Evolutionary conservation across 768 basidiomycete genomes (phyloP).

Genomic region (Roridomyces roridus): DNA sequence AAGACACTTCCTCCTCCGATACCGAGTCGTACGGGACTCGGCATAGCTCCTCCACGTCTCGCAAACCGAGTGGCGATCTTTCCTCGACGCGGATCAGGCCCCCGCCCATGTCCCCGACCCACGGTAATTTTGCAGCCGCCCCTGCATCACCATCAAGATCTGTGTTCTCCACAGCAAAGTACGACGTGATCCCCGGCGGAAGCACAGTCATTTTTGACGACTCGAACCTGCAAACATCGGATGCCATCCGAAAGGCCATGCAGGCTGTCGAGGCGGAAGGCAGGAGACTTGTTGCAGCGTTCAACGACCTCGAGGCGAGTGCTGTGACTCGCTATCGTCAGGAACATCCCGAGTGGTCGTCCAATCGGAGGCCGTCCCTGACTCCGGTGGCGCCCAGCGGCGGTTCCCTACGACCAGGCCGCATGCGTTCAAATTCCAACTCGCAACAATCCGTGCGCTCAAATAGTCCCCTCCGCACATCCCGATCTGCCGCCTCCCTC

Average conservation of each 20-base stretch:
- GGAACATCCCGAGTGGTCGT: slow-evolving; percentile 42
- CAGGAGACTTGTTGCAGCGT: slow-evolving; percentile 66
- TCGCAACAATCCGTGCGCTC: slow-evolving; percentile 22
- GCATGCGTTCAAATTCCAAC: slow-evolving; percentile 13
- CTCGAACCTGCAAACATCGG: slow-evolving; percentile 55
- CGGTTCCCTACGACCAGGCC: neutral
- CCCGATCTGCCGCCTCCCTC: slow-evolving; percentile 18
- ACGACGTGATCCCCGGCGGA: slow-evolving; percentile 26
- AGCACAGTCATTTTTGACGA: slow-evolving; percentile 56
- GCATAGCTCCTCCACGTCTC: slow-evolving; percentile 16
- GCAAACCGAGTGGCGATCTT: neutral
- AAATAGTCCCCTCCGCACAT: slow-evolving; percentile 20
- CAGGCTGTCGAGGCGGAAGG: slow-evolving; percentile 69
- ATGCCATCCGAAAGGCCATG: slow-evolving; percentile 66
- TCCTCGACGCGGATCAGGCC: slow-evolving; percentile 1
- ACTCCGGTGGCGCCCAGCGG: neutral
- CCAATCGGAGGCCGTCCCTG: slow-evolving; percentile 29
- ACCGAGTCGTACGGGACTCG: slow-evolving; percentile 28
- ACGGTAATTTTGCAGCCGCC: slow-evolving; percentile 6
- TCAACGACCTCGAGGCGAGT: slow-evolving; percentile 68
- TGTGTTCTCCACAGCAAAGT: slow-evolving; percentile 25
- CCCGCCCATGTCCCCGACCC: slow-evolving; percentile 10
- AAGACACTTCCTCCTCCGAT: slow-evolving; percentile 34
- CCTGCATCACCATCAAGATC: slow-evolving; percentile 27
- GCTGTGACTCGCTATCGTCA: slow-evolving; percentile 55